Base-by-base conservation (phyloP, 805 yeast species). In the Metschnikowia hibisci region DNA sequence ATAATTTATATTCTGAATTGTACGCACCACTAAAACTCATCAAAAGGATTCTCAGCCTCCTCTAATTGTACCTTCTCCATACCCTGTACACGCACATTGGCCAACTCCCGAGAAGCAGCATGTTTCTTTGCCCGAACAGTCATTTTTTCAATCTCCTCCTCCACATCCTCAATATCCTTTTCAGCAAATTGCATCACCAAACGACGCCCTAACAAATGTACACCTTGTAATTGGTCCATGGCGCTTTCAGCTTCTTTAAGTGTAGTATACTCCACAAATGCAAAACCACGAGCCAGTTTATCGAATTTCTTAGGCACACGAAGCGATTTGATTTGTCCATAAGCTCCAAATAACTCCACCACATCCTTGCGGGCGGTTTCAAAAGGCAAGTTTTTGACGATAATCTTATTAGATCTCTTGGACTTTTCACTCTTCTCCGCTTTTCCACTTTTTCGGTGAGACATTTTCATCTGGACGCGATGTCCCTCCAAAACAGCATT, bases 251-350 rank as follows among this genome's bases (percentile, higher is more conserved):
- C 97, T 64, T 93, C 99, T 62, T 87, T 66, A 16, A 87, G 76
- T 32, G 93, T 70, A 9, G 85, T 71, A 60, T 85, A 93, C 66
- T 93, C 99, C 35, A 95, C 96, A 63, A 93, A 93, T 0, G 98
- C 99, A 72, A 93, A 93, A 61, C 99, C 99, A 62, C 99, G 81
- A 10, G 97, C 95, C 29, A 88, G 77, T 60, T 84, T 86, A 74
- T 93, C 95, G 70, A 91, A 90, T 63, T 93, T 93, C 78, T 86
- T 85, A 26, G 99, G 99, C 38, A 93, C 91, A 60, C 99, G 81
- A 33, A 90, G 96, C 2, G 97, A 86, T 57, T 90, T 87, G 58
- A 93, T 73, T 66, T 87, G 90, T 45, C 99, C 99, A 68, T 91
- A 93, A 1, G 98, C 83, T 45, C 93, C 89, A 67, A 93, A 90